Evolutionary conservation across 495 filamentous ascomycete species (phyloP), one percentile per base, ranked within the genome.

Genomic region (Penicillium psychrofluorescens): DNA sequence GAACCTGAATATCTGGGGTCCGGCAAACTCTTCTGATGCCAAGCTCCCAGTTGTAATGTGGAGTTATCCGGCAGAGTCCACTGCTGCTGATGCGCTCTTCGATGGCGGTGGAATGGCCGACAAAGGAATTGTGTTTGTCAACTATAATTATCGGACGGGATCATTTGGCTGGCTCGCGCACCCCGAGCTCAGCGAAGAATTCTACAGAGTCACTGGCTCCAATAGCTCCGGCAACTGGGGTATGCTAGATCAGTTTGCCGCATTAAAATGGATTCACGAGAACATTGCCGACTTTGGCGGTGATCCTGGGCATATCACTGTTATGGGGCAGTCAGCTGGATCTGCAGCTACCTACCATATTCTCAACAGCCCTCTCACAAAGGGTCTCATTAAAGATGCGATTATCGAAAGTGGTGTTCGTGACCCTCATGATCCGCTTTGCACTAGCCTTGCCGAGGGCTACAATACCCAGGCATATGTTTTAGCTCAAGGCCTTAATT

Each of bases 141-240:
- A 74, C 51, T 77, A 84, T 62, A 86, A 84, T 53, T 84, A 84
- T 50, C 75, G 83, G 4, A 78, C 84, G 11, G 81, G 81, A 0
- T 55, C 79, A 0, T 79, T 71, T 57, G 83, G 82, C 0, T 84
- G 83, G 46, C 64, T 85, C 0, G 77, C 82, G 0, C 71, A 75
- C 42, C 60, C 75, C n/a, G 64, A 75, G 28, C 57, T 84, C 13
- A 55, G 63, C 32, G 32, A 15, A n/a, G 44, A 46, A 27, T 41
- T 41, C 22, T 4, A 15, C 4, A 11, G 1, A 9, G 34, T 29
- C 11, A 40, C 30, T 11, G 57, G 50, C 13, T 51, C 67, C 40
- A 70, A 71, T 12, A 67, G 71, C 44, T 55, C 80, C 9, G 44
- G 38, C 8, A 46, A 46, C 22, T 46, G 38, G 38, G 48, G 38